Conservation (phyloP, 768 basidiomycete genomes). For the Podaxis rugospora region DNA sequence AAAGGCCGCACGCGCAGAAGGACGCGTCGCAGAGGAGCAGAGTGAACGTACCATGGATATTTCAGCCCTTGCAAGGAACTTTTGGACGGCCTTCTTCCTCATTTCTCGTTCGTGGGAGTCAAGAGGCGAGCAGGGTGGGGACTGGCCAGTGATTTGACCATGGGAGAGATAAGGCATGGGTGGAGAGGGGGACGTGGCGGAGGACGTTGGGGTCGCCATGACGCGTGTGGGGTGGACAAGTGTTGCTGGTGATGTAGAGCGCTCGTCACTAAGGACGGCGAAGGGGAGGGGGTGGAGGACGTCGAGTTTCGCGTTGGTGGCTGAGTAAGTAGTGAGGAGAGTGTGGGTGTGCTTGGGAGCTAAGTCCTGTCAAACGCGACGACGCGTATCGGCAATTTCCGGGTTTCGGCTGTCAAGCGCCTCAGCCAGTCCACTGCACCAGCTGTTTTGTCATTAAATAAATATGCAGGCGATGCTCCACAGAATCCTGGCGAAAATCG, state of each 20-base stretch:
- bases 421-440: conserved; percentile 12
- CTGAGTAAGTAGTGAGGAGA: conserved; percentile 27
- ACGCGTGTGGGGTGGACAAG: conserved; percentile 29
- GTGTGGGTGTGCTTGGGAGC: conserved; percentile 24
- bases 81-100: conserved; percentile 65
- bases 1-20: conserved; percentile 14
- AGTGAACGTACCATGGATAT: conserved; percentile 65
- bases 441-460: background rate
- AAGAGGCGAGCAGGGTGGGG: conserved; percentile 26
- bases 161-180: conserved; percentile 58
- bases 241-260: conserved; percentile 21
- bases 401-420: conserved; percentile 35
- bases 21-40: conserved; percentile 47
- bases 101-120: conserved; percentile 53
- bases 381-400: conserved; percentile 51
- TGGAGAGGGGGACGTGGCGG: conserved; percentile 79
- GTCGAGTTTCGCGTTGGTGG: conserved; percentile 22
- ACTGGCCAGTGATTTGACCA: conserved; percentile 34
- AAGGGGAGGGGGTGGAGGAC: conserved; percentile 26
- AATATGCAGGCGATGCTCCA: background rate
- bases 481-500: background rate
- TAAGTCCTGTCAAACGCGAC: conserved; percentile 41
- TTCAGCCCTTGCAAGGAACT: conserved; percentile 76
- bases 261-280: conserved; percentile 28
- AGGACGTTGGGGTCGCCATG: conserved; percentile 77